Conservation (phyloP, 306 rosid genomes). For the Herpetospermum pedunculosum region DNA sequence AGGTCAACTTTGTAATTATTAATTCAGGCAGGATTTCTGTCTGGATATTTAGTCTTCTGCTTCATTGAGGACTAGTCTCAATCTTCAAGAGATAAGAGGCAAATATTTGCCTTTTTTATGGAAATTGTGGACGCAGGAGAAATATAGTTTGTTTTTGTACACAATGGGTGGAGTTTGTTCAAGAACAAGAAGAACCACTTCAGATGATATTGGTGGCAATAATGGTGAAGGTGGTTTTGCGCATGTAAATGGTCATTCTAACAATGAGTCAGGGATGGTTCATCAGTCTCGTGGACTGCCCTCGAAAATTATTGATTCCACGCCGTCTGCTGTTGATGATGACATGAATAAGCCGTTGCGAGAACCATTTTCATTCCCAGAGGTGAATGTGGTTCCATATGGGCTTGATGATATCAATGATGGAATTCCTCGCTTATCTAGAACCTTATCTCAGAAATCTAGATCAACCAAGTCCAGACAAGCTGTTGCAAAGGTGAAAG, state of each 20-base stretch:
- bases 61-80: background rate
- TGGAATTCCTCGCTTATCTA: constrained; percentile 78
- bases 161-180: constrained; percentile 95
- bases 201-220: constrained; percentile 42
- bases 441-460: constrained; percentile 60
- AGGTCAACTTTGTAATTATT: background rate
- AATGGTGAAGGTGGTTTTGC: constrained; percentile 38
- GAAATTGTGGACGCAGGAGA: constrained; percentile 30
- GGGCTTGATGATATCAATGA: constrained; percentile 66
- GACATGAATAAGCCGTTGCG: constrained; percentile 38
- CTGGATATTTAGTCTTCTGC: background rate
- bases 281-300: constrained; percentile 36
- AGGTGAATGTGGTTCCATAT: constrained; percentile 30
- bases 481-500: constrained; percentile 57
- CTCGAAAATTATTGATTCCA: constrained; percentile 26
- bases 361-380: constrained; percentile 50
- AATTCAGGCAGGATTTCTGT: constrained; percentile 12
- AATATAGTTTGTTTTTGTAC: constrained; percentile 14
- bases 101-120: constrained; percentile 29
- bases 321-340: constrained; percentile 32
- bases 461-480: constrained; percentile 66
- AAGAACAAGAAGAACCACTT: constrained; percentile 49
- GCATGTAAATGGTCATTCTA: constrained; percentile 51
- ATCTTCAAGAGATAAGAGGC: background rate
- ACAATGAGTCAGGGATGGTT: constrained; percentile 26